Percentiles rank a stretch among this genome's conserved stretches.
Evolutionary conservation across 148 eudicot genomes (phyloP).

Genomic region (Rhododendron ferrugineum): DNA sequence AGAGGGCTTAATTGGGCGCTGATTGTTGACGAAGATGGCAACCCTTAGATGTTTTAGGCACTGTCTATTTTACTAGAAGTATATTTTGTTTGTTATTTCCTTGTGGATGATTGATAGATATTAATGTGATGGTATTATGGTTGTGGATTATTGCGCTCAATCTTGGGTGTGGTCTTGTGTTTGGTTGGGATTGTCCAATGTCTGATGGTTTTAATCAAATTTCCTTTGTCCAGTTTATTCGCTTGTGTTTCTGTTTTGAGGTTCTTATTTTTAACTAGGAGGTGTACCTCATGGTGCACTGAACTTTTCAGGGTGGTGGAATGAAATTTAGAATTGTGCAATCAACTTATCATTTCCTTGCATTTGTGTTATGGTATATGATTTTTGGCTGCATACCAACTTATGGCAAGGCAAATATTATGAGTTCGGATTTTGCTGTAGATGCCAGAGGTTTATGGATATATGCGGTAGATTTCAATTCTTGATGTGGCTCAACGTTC

Average conservation of each 20-base stretch:
- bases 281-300: not conserved
- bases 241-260: not conserved
- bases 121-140: not conserved
- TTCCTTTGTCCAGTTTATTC: not conserved
- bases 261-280: not conserved
- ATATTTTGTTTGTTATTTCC: not conserved
- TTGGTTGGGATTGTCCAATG: not conserved
- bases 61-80: not conserved
- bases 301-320: not conserved
- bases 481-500: not conserved
- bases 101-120: not conserved
- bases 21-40: not conserved
- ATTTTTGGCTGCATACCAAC: not conserved
- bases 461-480: not conserved
- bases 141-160: not conserved
- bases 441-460: no score
- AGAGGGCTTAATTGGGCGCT: conserved; percentile 8
- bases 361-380: not conserved
- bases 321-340: not conserved
- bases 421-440: no score
- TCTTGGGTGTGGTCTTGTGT: not conserved
- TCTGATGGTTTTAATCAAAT: not conserved
- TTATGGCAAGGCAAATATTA: not conserved
- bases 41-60: not conserved
- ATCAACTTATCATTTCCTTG: not conserved